A percentile compares a stretch with the other conserved stretches of the same genome.
phyloP scores from a whole-genome alignment of 192 early-diverging fungal species.

The Pilaira anomala region DNA sequence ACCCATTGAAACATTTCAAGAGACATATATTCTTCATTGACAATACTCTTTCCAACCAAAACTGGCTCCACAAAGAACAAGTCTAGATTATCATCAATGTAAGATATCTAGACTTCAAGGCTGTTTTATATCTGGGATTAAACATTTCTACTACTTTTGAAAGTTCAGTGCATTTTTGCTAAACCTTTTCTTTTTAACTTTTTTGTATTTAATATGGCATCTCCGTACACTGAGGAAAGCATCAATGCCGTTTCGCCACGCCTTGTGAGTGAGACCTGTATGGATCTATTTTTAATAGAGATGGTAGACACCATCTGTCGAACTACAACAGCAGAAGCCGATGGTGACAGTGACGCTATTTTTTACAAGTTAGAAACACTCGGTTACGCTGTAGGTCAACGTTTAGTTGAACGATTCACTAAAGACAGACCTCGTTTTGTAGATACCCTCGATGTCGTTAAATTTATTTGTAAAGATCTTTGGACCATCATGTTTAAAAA shows the following conservation, averaged over 20 bases:
- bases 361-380: slow-evolving; percentile 89
- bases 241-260: not conserved
- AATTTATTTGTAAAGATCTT: slow-evolving; percentile 98
- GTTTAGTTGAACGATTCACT: slow-evolving; percentile 86
- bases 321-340: slow-evolving; percentile 50
- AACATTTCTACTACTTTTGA: too few relatives aligned
- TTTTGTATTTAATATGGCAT: not conserved
- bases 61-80: too few relatives aligned
- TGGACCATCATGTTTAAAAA: slow-evolving; percentile 96
- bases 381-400: slow-evolving; percentile 86
- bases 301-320: slow-evolving; percentile 68
- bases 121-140: too few relatives aligned
- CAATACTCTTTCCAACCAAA: too few relatives aligned
- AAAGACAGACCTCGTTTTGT: slow-evolving; percentile 82
- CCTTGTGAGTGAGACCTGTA: slow-evolving; percentile 62
- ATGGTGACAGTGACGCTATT: slow-evolving; percentile 80
- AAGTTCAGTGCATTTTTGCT: too few relatives aligned
- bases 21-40: too few relatives aligned
- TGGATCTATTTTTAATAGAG: slow-evolving; percentile 75
- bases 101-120: too few relatives aligned
- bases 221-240: not conserved
- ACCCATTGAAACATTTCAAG: too few relatives aligned
- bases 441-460: slow-evolving; percentile 95
- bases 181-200: not conserved
- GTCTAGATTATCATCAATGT: too few relatives aligned